These are phyloP conservation scores for Suillus bovinus DNA, from an alignment of 768 basidiomycete genomes.

Conservation along the genomic window DNA sequence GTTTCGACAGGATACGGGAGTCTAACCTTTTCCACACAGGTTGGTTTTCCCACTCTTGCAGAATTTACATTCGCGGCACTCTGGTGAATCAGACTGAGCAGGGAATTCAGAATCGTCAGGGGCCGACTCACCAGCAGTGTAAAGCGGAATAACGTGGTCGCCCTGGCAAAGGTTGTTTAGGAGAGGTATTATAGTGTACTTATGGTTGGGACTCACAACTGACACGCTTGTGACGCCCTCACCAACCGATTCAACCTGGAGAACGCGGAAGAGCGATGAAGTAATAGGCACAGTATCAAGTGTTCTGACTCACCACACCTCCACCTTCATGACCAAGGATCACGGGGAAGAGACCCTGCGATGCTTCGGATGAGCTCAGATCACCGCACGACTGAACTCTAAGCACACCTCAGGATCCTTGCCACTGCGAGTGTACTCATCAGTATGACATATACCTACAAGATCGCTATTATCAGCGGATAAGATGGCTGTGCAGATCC, in stretches of 20 bases:
- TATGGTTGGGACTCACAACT: slow-evolving; percentile 38
- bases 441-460: slow-evolving; percentile 93
- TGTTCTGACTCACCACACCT: slow-evolving; percentile 61
- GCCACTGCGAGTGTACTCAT: slow-evolving; percentile 95
- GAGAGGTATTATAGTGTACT: background rate
- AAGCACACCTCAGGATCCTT: slow-evolving; percentile 85
- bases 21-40: slow-evolving; percentile 87
- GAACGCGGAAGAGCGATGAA: slow-evolving; percentile 1
- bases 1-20: background rate
- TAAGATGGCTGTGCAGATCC: slow-evolving; percentile 10
- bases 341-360: slow-evolving; percentile 83
- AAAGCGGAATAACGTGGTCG: slow-evolving; percentile 96
- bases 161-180: slow-evolving; percentile 44
- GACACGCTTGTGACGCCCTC: slow-evolving; percentile 86
- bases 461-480: slow-evolving; percentile 11
- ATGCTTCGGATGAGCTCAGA: slow-evolving; percentile 13
- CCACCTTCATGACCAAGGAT: slow-evolving; percentile 97
- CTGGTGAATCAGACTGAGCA: slow-evolving; percentile 37
- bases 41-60: slow-evolving; percentile 99
- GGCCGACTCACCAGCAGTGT: slow-evolving; percentile 77
- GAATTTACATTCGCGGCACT: slow-evolving; percentile 97
- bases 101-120: background rate
- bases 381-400: slow-evolving; percentile 3
- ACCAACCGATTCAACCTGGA: slow-evolving; percentile 93
- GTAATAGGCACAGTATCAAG: background rate